phyloP scores from a whole-genome alignment of 2,329 filamentous ascomycete species.

The Cadophora malorum region DNA sequence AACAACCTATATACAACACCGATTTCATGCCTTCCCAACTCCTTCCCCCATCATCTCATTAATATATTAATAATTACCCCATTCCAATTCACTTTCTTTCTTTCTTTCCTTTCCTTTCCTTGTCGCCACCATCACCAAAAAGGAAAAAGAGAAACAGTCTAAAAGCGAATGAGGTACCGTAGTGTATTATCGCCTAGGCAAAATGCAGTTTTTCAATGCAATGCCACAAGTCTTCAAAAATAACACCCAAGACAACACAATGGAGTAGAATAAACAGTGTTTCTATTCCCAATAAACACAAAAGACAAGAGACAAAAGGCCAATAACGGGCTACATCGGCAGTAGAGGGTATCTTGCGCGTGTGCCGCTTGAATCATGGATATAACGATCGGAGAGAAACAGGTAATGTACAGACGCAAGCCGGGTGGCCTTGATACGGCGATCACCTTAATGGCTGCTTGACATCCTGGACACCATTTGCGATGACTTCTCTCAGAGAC shows the following conservation, averaged over 20 bases:
- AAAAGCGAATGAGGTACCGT: constrained; percentile 35
- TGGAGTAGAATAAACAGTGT: constrained; percentile 3
- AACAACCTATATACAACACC: constrained; percentile 18
- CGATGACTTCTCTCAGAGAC: constrained; percentile 75
- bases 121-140: constrained; percentile 3
- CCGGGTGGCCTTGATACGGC: neutral
- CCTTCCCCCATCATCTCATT: constrained; percentile 22
- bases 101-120: neutral
- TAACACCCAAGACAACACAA: constrained; percentile 14
- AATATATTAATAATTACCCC: constrained; percentile 40
- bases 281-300: constrained; percentile 10
- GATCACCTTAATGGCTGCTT: constrained; percentile 65
- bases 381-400: constrained; percentile 32
- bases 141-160: constrained; percentile 18
- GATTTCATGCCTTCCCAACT: constrained; percentile 1
- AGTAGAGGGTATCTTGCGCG: constrained; percentile 37
- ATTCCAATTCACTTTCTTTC: constrained; percentile 21
- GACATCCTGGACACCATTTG: constrained; percentile 71
- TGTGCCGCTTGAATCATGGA: constrained; percentile 31
- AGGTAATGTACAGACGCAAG: constrained; percentile 33
- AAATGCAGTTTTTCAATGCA: constrained; percentile 14
- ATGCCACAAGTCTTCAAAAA: constrained; percentile 11
- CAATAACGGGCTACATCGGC: constrained; percentile 22
- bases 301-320: constrained; percentile 3
- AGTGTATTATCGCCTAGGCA: constrained; percentile 31